A percentile compares a stretch with the other conserved stretches of the same genome.
These are phyloP conservation scores for Neurospora cerealis DNA, from an alignment of 495 filamentous ascomycete species.

Conservation along the genomic window DNA sequence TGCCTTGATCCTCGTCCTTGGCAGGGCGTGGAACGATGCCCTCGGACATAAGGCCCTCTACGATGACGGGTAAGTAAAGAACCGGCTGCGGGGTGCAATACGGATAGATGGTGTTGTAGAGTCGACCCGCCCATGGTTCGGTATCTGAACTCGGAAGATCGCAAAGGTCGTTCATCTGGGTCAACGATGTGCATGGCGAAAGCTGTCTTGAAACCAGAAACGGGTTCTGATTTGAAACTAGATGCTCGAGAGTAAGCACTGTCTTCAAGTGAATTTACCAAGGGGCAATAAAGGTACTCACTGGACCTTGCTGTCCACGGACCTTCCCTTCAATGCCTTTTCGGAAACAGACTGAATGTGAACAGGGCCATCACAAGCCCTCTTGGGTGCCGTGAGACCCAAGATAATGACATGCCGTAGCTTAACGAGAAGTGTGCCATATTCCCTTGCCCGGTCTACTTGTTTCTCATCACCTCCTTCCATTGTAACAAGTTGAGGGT, in stretches of 20 bases:
- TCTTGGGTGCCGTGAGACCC: rapidly evolving
- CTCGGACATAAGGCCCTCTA: slow-evolving; percentile 6
- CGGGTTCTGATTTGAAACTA: neutral
- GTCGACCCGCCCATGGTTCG: slow-evolving; percentile 2
- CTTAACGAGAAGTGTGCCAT: neutral
- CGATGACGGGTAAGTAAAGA: neutral
- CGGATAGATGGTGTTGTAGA: neutral
- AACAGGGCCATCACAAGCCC: neutral
- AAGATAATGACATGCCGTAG: neutral
- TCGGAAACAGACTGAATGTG: neutral
- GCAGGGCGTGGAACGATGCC: slow-evolving; percentile 1
- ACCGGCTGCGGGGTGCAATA: neutral
- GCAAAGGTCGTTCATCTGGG: slow-evolving; percentile 1
- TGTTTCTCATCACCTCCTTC: neutral
- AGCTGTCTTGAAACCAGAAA: no score
- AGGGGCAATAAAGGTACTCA: neutral
- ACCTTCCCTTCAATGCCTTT: slow-evolving; percentile 6
- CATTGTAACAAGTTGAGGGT: neutral
- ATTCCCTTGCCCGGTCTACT: neutral
- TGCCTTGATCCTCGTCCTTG: neutral
- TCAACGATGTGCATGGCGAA: neutral
- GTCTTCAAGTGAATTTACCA: neutral
- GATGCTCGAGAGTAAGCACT: neutral
- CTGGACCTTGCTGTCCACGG: slow-evolving; percentile 1
- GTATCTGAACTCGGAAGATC: slow-evolving; percentile 7